Evolutionary conservation across 805 yeast genomes (phyloP).

Genomic region (Clavispora santaluciae): DNA sequence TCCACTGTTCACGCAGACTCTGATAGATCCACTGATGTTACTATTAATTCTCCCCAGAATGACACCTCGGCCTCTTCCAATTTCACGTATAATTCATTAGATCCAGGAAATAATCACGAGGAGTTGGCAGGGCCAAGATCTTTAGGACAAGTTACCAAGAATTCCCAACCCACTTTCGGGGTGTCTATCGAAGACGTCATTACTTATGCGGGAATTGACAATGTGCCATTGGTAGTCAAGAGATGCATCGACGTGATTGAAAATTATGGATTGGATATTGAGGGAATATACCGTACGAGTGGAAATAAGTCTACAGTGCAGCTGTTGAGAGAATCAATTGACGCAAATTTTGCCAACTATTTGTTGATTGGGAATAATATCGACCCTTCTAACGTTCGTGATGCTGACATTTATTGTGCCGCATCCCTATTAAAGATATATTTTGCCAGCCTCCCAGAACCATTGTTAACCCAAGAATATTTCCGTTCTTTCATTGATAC

Average conservation of each 20-base stretch:
- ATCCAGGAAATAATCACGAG: conserved; percentile 25
- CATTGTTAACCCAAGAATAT: conserved; percentile 64
- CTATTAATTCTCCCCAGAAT: background rate
- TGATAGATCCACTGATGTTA: background rate
- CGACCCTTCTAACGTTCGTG: conserved; percentile 46
- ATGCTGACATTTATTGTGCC: conserved; percentile 81
- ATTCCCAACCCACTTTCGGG: conserved; percentile 62
- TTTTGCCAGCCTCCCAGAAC: conserved; percentile 82
- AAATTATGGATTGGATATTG: conserved; percentile 74
- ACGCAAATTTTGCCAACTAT: conserved; percentile 66
- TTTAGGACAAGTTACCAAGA: conserved; percentile 14
- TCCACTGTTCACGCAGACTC: background rate
- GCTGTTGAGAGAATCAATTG: conserved; percentile 66
- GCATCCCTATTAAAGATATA: conserved; percentile 82
- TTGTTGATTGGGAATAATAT: conserved; percentile 38
- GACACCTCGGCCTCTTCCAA: conserved; percentile 4
- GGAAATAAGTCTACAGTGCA: conserved; percentile 75
- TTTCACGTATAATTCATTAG: conserved; percentile 23
- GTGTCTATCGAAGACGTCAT: conserved; percentile 73
- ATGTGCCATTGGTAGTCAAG: conserved; percentile 86
- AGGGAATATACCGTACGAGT: conserved; percentile 84
- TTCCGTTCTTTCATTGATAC: conserved; percentile 63
- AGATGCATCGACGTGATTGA: conserved; percentile 87
- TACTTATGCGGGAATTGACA: conserved; percentile 75
- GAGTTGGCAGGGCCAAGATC: conserved; percentile 35